phyloP scores from a whole-genome alignment of 805 yeast species.

The Starmera quercuum region DNA sequence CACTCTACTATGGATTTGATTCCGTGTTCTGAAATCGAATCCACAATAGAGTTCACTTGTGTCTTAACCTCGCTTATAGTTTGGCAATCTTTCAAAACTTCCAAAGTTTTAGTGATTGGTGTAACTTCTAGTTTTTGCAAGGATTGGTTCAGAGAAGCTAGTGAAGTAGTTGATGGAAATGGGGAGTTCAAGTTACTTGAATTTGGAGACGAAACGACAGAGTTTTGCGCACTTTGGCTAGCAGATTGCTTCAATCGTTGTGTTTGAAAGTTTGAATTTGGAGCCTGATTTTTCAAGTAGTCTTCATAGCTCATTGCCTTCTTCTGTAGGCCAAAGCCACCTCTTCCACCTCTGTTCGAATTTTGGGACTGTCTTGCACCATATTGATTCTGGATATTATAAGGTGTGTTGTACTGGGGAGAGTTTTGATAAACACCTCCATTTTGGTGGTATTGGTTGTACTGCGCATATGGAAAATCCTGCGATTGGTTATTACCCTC shows the following conservation, averaged over 20 bases:
- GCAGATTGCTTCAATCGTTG: too few relatives aligned
- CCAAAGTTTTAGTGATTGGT: conserved; percentile 58
- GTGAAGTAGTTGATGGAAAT: conserved; percentile 59
- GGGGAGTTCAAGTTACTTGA: conserved; percentile 25
- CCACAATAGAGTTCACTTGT: conserved; percentile 33
- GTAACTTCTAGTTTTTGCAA: conserved; percentile 55
- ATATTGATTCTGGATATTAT: too few relatives aligned
- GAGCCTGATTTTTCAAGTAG: conserved; percentile 11
- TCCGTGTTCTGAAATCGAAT: conserved; percentile 38
- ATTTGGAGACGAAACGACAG: conserved; percentile 16
- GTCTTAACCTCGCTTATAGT: conserved; percentile 28
- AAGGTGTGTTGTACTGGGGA: conserved; percentile 1
- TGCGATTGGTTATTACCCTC: conserved; percentile 9
- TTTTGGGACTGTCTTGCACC: background rate
- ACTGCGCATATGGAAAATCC: conserved; percentile 1
- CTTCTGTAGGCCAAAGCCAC: conserved; percentile 11
- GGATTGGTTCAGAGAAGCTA: conserved; percentile 66
- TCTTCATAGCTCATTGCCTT: conserved; percentile 19
- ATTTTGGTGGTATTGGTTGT: background rate
- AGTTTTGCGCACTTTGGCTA: conserved; percentile 6
- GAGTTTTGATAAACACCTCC: too few relatives aligned
- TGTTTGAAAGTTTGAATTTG: conserved; percentile 6
- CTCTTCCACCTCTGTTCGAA: conserved; percentile 4
- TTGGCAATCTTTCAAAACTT: conserved; percentile 35
- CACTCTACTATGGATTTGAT: conserved; percentile 46